phyloP scores from a whole-genome alignment of 768 basidiomycete species.

The Boletus fagicola region DNA sequence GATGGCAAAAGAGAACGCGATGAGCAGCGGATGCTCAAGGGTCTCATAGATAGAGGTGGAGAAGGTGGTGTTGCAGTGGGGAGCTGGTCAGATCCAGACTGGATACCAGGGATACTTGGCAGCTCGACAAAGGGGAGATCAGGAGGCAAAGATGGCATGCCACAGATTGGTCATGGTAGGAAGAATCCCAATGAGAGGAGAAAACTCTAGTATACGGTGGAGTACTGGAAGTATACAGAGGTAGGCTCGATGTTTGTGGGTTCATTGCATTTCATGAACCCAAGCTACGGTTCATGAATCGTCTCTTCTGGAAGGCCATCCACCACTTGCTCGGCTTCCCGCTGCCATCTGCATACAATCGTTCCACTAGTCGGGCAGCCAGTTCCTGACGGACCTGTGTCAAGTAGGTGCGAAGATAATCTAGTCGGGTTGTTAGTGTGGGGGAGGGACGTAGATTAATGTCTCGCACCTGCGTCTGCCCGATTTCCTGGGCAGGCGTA shows the following conservation, averaged over 20 bases:
- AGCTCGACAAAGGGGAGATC: slow-evolving; percentile 67
- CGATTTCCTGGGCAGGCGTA: slow-evolving; percentile 79
- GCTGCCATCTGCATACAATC: slow-evolving; percentile 89
- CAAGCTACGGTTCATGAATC: slow-evolving; percentile 91
- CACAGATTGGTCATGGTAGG: slow-evolving; percentile 81
- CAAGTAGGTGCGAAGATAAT: slow-evolving; percentile 87
- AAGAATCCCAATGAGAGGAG: slow-evolving; percentile 86
- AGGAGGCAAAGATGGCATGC: slow-evolving; percentile 64
- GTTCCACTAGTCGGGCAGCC: slow-evolving; percentile 79
- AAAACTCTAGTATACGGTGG: slow-evolving; percentile 38
- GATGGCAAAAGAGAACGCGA: slow-evolving; percentile 76
- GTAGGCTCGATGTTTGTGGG: background rate
- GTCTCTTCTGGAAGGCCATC: slow-evolving; percentile 99
- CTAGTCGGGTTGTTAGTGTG: slow-evolving; percentile 40
- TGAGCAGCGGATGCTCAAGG: slow-evolving; percentile 63
- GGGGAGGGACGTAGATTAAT: background rate
- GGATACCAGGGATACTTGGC: slow-evolving; percentile 79
- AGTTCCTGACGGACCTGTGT: slow-evolving; percentile 92
- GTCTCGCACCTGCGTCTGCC: slow-evolving; percentile 72
- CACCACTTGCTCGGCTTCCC: slow-evolving; percentile 99
- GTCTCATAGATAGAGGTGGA: slow-evolving; percentile 50
- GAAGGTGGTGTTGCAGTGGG: slow-evolving; percentile 55
- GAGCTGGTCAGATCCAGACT: slow-evolving; percentile 95
- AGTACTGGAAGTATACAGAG: slow-evolving; percentile 17
- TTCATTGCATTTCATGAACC: slow-evolving; percentile 45